Conservation (phyloP, 1,139 yeast species). For the Yamadazyma triangularis region DNA sequence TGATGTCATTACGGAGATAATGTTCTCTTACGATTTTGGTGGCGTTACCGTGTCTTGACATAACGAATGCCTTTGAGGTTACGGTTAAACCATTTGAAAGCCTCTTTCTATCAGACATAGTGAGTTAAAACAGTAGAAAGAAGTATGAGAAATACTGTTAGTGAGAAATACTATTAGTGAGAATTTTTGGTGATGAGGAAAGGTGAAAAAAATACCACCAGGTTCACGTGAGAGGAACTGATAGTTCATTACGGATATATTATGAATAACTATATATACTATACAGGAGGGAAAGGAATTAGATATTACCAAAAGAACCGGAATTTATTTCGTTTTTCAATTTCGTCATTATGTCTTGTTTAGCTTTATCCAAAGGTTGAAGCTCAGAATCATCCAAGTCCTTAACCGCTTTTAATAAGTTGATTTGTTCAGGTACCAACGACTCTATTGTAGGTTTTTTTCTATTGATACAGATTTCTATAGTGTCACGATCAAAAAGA, state of each 20-base stretch:
- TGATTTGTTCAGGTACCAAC: slow-evolving; percentile 45
- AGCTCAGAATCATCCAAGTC: slow-evolving; percentile 63
- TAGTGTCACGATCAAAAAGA: slow-evolving; percentile 50
- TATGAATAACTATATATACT: too few species aligned
- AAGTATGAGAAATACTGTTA: too few species aligned
- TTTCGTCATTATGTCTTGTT: slow-evolving; percentile 34
- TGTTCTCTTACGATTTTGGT: slow-evolving; percentile 91
- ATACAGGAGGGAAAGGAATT: too few species aligned
- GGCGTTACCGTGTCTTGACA: slow-evolving; percentile 88
- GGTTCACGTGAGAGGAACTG: too few species aligned
- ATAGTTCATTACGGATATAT: too few species aligned
- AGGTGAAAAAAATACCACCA: too few species aligned
- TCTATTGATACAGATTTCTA: slow-evolving; percentile 39
- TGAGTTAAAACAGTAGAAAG: too few species aligned
- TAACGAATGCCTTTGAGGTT: slow-evolving; percentile 86
- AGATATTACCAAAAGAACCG: slow-evolving; percentile 43
- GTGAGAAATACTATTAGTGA: too few species aligned
- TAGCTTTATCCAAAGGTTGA: slow-evolving; percentile 54
- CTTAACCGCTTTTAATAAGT: slow-evolving; percentile 51
- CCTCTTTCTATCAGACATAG: slow-evolving; percentile 31
- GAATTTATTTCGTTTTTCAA: slow-evolving; percentile 38
- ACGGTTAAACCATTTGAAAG: slow-evolving; percentile 59
- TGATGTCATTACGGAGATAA: slow-evolving; percentile 86
- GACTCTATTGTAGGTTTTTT: slow-evolving; percentile 35
- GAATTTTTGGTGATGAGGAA: too few species aligned